A percentile compares a stretch with the other conserved stretches of the same genome.
Evolutionary conservation across 2,329 filamentous ascomycete species (phyloP).

Genomic region (Trichoderma harzianum): DNA sequence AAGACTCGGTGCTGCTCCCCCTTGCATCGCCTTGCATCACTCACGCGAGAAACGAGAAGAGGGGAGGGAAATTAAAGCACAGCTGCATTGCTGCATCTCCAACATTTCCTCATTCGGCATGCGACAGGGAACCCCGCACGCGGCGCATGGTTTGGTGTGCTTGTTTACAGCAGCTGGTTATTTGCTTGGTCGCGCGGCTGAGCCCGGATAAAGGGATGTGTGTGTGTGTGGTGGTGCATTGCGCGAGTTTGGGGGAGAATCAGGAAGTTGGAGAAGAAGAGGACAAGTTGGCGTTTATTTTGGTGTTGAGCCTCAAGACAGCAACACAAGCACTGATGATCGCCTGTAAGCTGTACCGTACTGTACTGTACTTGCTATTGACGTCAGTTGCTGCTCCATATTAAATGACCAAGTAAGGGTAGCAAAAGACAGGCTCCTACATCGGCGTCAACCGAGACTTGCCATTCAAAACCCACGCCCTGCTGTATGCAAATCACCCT

Average conservation of each 20-base stretch:
- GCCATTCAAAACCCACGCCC: background rate
- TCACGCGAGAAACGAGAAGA: background rate
- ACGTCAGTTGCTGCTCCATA: background rate
- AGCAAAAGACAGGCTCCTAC: background rate
- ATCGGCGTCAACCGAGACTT: background rate
- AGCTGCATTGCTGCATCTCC: background rate
- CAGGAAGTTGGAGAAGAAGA: background rate
- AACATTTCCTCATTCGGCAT: background rate
- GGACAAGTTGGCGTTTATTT: background rate
- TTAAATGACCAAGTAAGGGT: background rate
- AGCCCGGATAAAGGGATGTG: slow-evolving; percentile 9
- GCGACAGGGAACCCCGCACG: background rate
- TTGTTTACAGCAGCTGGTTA: slow-evolving; percentile 1
- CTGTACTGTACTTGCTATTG: background rate
- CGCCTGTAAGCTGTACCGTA: background rate
- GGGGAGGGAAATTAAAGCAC: background rate
- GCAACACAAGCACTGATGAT: background rate
- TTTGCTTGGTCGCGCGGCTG: background rate
- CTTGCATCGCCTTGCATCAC: background rate
- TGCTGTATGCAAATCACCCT: background rate
- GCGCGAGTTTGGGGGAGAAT: background rate
- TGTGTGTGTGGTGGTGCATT: background rate
- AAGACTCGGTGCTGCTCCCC: background rate
- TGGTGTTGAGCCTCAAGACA: background rate
- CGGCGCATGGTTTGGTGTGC: background rate